Evolutionary conservation across 2,329 filamentous ascomycete genomes (phyloP), one percentile per base, ranked within the genome.

Genomic region (Myriosclerotinia curreyana): DNA sequence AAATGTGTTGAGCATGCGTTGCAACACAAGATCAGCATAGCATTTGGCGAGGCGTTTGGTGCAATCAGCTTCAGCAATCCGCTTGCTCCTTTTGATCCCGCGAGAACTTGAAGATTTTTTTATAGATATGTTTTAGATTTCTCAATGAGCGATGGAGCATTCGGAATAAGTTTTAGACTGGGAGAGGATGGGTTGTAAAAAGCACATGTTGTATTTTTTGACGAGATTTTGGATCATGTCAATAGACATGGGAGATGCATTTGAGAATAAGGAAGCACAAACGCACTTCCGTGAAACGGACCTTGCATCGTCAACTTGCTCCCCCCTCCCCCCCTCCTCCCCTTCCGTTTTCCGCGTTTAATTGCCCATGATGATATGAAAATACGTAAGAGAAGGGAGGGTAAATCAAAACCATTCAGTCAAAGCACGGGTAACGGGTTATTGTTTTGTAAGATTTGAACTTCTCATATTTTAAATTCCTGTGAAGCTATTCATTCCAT

Each of bases 41-140:
- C 54, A 46, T 48, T 58, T 58, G 54, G 42, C 54, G 40, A 36
- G 54, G 54, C 54, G 54, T 58, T 56, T 36, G 54, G 54, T 58
- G 54, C 54, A 46, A 31, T 46, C 34, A 14, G 40, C 28, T 36
- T 52, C 28, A n/a, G 17, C 49, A 51, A 20, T 9, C 25, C 20
- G 49, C 8, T 36, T 52, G 20, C 54, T 58, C 54, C 40, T 58
- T 46, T 58, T 58, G 28, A 46, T 46, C 40, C 46, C 46, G 54
- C 54, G 54, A 58, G 40, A 46, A 52, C 14, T 44, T n/a, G 17
- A 17, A 46, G n/a, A 1, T 22, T n/a, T n/a, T n/a, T n/a, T n/a
- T n/a, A n/a, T n/a, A n/a, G n/a, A n/a, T n/a, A n/a, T n/a, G n/a
- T n/a, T n/a, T 22, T n/a, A 36, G 54, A 58, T 58, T 14, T 58